Evolutionary conservation across 2,329 filamentous ascomycete species (phyloP).

Genomic region (Graphilbum sp.): DNA sequence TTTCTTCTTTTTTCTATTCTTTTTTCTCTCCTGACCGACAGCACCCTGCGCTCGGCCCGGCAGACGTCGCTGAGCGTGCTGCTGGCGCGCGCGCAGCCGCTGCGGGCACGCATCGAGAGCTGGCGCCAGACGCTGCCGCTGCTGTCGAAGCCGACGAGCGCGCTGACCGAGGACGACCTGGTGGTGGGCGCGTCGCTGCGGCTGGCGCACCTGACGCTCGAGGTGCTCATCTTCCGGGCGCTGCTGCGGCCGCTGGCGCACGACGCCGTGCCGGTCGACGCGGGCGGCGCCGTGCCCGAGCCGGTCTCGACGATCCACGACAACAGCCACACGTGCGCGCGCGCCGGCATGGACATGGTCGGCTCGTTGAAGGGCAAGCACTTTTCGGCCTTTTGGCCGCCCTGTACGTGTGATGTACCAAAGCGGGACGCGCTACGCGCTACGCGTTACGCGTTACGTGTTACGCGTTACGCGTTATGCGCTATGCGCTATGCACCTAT

Average conservation of each 20-base stretch:
- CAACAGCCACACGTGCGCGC: slow-evolving; percentile 12
- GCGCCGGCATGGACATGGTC: slow-evolving; percentile 11
- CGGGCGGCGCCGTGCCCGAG: slow-evolving; percentile 6
- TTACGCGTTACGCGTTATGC: no score
- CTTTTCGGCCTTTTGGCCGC: slow-evolving; percentile 13
- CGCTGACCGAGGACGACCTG: slow-evolving; percentile 12
- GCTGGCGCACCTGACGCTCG: slow-evolving; percentile 12
- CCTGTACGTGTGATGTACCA: no score
- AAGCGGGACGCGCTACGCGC: no score
- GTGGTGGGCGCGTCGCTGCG: slow-evolving; percentile 10
- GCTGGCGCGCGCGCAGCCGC: slow-evolving; percentile 10
- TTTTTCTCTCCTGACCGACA: not conserved
- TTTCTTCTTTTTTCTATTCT: no score
- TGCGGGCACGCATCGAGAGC: slow-evolving; percentile 11
- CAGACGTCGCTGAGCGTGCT: slow-evolving; percentile 6
- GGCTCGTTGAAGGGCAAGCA: slow-evolving; percentile 10
- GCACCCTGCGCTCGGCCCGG: slow-evolving; percentile 6
- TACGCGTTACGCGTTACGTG: no score
- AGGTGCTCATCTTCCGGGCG: slow-evolving; percentile 13
- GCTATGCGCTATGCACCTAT: no score
- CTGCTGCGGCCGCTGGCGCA: slow-evolving; percentile 11
- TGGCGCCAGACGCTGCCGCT: slow-evolving; percentile 13
- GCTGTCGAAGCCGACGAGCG: slow-evolving; percentile 9
- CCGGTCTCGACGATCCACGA: slow-evolving; percentile 13
- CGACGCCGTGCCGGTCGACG: slow-evolving; percentile 1